A percentile compares a stretch with the other conserved stretches of the same genome.
Conservation (phyloP, 768 basidiomycete genomes). For the Lyophyllum shimeji region DNA sequence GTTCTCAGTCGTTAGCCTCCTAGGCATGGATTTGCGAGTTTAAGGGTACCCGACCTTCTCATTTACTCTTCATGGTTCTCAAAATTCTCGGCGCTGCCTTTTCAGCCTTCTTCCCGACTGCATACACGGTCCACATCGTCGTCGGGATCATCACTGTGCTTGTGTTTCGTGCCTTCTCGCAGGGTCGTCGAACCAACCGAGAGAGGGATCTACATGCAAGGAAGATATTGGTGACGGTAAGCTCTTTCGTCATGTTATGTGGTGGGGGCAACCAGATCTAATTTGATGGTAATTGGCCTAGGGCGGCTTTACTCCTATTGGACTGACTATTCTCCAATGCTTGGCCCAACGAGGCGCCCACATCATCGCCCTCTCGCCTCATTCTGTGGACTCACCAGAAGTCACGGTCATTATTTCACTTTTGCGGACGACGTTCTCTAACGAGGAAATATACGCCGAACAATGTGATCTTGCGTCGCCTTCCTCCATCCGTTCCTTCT, state of each 20-base stretch:
- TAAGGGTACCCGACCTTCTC: too few relatives aligned
- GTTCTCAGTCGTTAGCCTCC: not conserved
- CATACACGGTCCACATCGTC: conserved; percentile 56
- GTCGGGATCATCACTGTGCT: conserved; percentile 43
- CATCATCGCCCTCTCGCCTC: conserved; percentile 69
- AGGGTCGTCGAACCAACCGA: conserved; percentile 68
- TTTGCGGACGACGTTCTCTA: conserved; percentile 65
- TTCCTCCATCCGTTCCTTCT: conserved; percentile 67
- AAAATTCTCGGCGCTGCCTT: conserved; percentile 26
- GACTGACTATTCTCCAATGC: conserved; percentile 62
- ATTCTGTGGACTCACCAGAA: conserved; percentile 53
- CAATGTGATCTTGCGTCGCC: conserved; percentile 72
- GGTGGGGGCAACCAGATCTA: not conserved
- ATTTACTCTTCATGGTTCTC: too few relatives aligned
- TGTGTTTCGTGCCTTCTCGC: conserved; percentile 57
- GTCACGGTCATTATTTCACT: conserved; percentile 64
- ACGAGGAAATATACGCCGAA: conserved; percentile 80
- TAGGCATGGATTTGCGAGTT: too few relatives aligned
- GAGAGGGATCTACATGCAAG: conserved; percentile 78
- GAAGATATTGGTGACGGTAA: conserved; percentile 68
- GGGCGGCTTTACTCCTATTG: conserved; percentile 77
- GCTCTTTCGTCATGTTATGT: conserved; percentile 22
- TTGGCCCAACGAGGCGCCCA: conserved; percentile 78
- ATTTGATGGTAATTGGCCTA: conserved; percentile 24
- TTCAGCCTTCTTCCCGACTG: conserved; percentile 47